Percentiles rank a stretch among this genome's conserved stretches.
Conservation (phyloP, 805 yeast species). For the Cyberlindnera maclurae region DNA sequence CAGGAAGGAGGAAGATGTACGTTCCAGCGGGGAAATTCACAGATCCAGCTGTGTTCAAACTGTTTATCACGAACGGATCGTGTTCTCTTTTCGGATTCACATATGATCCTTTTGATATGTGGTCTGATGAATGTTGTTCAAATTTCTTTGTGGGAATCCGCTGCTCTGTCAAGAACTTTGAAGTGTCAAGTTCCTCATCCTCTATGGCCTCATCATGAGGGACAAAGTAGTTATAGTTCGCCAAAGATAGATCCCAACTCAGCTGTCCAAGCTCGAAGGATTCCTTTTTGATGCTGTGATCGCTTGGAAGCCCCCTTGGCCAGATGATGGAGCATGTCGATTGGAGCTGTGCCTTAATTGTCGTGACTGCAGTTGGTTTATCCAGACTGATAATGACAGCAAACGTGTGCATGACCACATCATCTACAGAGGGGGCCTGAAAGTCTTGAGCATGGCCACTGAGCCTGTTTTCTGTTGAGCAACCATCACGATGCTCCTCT, state of each 20-base stretch:
- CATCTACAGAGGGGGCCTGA: conserved; percentile 6
- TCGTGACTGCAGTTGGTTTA: conserved; percentile 32
- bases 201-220: conserved; percentile 20
- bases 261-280: conserved; percentile 39
- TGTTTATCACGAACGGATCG: conserved; percentile 15
- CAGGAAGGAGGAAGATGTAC: conserved; percentile 61
- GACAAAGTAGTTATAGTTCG: conserved; percentile 38
- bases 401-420: conserved; percentile 42
- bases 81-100: conserved; percentile 3
- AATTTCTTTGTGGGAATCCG: conserved; percentile 9
- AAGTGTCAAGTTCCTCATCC: conserved; percentile 7
- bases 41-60: conserved; percentile 7
- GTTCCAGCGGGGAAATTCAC: conserved; percentile 49
- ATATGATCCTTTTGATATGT: conserved; percentile 15
- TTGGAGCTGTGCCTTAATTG: conserved; percentile 35
- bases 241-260: conserved; percentile 37
- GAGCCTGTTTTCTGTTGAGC: too few relatives aligned
- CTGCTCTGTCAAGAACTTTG: conserved; percentile 11
- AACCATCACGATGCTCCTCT: too few relatives aligned
- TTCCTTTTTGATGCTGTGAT: conserved; percentile 37
- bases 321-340: conserved; percentile 40
- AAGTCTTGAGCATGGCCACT: too few relatives aligned
- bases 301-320: conserved; percentile 48
- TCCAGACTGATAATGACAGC: conserved; percentile 42
- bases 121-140: conserved; percentile 10